Percentiles rank a stretch among this genome's conserved stretches.
phyloP scores from a whole-genome alignment of 2,329 filamentous ascomycete genomes.

The Botrytis porri region DNA sequence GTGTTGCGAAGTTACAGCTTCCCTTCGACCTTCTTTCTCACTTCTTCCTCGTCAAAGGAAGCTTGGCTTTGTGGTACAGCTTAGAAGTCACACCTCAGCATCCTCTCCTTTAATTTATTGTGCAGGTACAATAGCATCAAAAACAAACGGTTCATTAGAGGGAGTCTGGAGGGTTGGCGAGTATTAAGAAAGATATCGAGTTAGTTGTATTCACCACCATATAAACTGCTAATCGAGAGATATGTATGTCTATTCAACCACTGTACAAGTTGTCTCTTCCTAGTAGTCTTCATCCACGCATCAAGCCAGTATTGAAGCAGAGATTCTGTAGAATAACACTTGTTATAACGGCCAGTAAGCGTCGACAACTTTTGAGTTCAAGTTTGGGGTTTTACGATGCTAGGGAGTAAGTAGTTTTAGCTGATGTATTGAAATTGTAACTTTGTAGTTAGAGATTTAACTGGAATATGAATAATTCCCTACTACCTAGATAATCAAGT shows the following conservation, averaged over 20 bases:
- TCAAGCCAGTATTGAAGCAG: not conserved
- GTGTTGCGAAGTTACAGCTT: slow-evolving; percentile 1
- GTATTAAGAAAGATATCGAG: not conserved
- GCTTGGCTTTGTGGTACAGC: not conserved
- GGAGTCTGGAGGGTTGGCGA: not conserved
- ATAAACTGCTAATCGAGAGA: not conserved
- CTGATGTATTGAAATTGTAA: not conserved
- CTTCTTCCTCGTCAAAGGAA: not conserved
- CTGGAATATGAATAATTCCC: not conserved
- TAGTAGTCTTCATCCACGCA: not conserved
- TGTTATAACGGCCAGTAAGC: not conserved
- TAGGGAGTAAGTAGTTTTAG: not conserved
- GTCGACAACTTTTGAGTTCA: not conserved
- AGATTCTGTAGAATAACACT: too few relatives aligned
- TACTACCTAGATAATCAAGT: not conserved
- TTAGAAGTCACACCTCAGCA: not conserved
- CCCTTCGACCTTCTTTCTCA: not conserved
- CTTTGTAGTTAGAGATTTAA: not conserved
- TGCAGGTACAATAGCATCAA: not conserved
- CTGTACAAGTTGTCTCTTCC: not conserved
- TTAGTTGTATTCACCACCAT: not conserved
- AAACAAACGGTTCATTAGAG: not conserved
- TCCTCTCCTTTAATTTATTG: not conserved
- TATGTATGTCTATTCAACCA: not conserved
- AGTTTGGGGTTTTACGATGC: not conserved